Evolutionary conservation across 345 rosid species (phyloP).

Genomic region (Garcia nutans): DNA sequence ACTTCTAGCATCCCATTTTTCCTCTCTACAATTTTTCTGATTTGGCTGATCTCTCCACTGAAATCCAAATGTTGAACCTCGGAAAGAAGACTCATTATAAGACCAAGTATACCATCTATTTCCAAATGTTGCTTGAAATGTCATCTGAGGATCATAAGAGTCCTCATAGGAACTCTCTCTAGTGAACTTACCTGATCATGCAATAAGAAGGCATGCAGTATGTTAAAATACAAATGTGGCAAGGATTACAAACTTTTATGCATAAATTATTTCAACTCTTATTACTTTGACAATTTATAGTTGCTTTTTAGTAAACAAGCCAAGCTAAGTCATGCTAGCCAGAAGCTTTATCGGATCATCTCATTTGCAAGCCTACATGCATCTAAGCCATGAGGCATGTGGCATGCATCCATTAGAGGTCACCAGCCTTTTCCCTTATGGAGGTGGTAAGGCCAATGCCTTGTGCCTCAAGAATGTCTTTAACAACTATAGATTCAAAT

Average conservation of each 20-base stretch:
- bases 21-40: constrained; percentile 37
- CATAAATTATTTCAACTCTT: not conserved
- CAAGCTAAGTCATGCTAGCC: no score
- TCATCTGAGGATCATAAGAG: constrained; percentile 39
- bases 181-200: constrained; percentile 43
- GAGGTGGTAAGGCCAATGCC: no score
- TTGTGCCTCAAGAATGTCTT: no score
- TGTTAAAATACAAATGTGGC: not conserved
- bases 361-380: no score
- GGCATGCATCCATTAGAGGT: no score
- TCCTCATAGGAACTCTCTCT: constrained; percentile 45
- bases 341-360: no score
- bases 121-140: constrained; percentile 45
- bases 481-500: no score
- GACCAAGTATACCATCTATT: constrained; percentile 56
- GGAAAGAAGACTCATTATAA: constrained; percentile 30
- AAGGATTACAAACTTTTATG: no score
- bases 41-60: constrained; percentile 61
- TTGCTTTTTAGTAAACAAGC: no score
- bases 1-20: constrained; percentile 41
- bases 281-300: not conserved
- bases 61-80: constrained; percentile 40
- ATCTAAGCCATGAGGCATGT: no score
- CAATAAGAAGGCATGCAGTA: constrained; percentile 1
- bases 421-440: no score